Evolutionary conservation across 805 yeast species (phyloP).

Genomic region (Saturnispora bothae): DNA sequence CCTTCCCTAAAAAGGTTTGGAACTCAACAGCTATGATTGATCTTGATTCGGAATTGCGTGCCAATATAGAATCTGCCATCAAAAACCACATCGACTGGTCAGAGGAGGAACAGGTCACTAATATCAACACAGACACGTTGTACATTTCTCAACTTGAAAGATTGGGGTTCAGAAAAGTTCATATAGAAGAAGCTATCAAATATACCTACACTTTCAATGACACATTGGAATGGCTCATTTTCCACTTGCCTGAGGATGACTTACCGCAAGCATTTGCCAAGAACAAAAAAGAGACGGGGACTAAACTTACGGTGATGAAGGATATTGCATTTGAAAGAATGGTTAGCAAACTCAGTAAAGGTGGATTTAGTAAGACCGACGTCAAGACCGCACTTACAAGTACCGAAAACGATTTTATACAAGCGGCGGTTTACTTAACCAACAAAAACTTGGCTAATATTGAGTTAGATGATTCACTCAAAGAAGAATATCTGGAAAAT

Average conservation of each 20-base stretch:
- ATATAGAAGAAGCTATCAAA: conserved; percentile 59
- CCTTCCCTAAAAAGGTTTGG: conserved; percentile 54
- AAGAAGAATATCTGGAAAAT: conserved; percentile 3
- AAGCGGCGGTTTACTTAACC: conserved; percentile 42
- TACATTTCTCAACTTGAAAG: conserved; percentile 16
- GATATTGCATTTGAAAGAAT: conserved; percentile 47
- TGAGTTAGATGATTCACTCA: conserved; percentile 9
- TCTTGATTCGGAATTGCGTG: conserved; percentile 53
- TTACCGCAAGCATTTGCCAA: conserved; percentile 59
- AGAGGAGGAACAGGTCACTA: conserved; percentile 18
- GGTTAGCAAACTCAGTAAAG: conserved; percentile 45
- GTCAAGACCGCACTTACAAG: conserved; percentile 38
- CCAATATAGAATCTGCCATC: conserved; percentile 51
- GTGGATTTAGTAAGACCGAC: conserved; percentile 64
- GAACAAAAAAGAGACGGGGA: conserved; percentile 44
- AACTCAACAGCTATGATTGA: conserved; percentile 58
- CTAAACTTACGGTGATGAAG: conserved; percentile 43
- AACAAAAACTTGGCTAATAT: conserved; percentile 15
- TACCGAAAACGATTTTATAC: conserved; percentile 34
- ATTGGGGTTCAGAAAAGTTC: conserved; percentile 62
- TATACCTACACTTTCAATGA: conserved; percentile 43
- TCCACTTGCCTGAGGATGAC: conserved; percentile 92
- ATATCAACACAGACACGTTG: conserved; percentile 9
- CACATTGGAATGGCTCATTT: conserved; percentile 65
- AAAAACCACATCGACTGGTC: conserved; percentile 49